Percentiles rank a stretch among this genome's conserved stretches.
phyloP scores from a whole-genome alignment of 2,329 filamentous ascomycete genomes.

The Penicillium sp. region DNA sequence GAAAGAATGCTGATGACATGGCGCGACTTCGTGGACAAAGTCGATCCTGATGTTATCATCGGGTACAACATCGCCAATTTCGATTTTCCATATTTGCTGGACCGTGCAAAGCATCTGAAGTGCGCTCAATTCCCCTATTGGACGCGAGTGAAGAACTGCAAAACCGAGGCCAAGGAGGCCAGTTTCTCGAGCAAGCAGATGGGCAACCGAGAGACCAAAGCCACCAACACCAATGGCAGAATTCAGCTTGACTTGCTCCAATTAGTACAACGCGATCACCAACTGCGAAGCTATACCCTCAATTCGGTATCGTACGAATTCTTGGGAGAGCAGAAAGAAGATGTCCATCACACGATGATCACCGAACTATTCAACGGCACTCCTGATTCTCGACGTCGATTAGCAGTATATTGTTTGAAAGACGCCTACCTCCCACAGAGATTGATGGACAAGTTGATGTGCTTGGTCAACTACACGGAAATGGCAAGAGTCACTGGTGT shows the following conservation, averaged over 20 bases:
- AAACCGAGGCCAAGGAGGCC: constrained; percentile 72
- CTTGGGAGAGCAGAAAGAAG: constrained; percentile 94
- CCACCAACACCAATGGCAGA: constrained; percentile 91
- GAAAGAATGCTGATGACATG: constrained; percentile 89
- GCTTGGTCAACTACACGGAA: constrained; percentile 98
- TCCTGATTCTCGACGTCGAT: constrained; percentile 82
- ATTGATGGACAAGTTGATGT: constrained; percentile 96
- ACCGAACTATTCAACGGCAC: constrained; percentile 97
- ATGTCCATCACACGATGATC: constrained; percentile 99
- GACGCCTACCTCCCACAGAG: constrained; percentile 94
- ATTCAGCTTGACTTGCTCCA: constrained; percentile 94
- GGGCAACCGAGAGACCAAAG: constrained; percentile 91
- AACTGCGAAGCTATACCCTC: constrained; percentile 92
- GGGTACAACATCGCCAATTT: constrained; percentile 99
- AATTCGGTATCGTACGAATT: constrained; percentile 97
- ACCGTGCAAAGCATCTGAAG: constrained; percentile 83
- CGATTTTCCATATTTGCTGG: constrained; percentile 93
- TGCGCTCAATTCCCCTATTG: constrained; percentile 80
- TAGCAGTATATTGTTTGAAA: constrained; percentile 95
- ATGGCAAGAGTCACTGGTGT: constrained; percentile 99
- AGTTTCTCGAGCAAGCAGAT: constrained; percentile 98
- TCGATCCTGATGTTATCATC: constrained; percentile 96
- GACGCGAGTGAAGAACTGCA: constrained; percentile 73
- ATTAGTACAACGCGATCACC: constrained; percentile 89
- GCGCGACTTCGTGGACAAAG: constrained; percentile 84